phyloP scores from a whole-genome alignment of 2,329 filamentous ascomycete genomes.

The Fusarium beomiforme region DNA sequence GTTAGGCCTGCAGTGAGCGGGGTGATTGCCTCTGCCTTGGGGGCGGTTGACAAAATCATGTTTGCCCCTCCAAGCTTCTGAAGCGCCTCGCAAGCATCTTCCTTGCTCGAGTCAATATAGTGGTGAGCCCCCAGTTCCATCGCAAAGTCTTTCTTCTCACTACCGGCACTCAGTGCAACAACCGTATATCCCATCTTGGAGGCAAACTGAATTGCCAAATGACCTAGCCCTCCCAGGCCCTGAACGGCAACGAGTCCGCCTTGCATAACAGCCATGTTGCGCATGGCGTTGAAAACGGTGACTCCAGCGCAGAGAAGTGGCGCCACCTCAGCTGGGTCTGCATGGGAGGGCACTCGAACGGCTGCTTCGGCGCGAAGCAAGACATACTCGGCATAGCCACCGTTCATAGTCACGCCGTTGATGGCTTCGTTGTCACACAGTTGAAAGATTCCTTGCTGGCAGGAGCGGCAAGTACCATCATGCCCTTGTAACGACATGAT shows the following conservation, averaged over 20 bases:
- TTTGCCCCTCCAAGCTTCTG: constrained; percentile 68
- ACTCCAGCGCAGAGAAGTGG: constrained; percentile 73
- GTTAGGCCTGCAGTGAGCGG: constrained; percentile 64
- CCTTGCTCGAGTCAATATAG: constrained; percentile 61
- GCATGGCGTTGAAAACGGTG: constrained; percentile 70
- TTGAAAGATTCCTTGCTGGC: constrained; percentile 71
- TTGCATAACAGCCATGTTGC: constrained; percentile 61
- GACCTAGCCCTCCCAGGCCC: constrained; percentile 79
- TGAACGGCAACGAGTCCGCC: constrained; percentile 67
- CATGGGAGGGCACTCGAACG: constrained; percentile 62
- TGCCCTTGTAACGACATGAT: constrained; percentile 54
- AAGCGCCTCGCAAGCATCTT: constrained; percentile 60
- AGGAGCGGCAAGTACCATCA: constrained; percentile 68
- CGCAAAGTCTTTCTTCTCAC: constrained; percentile 75
- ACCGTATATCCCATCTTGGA: constrained; percentile 79
- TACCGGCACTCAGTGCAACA: constrained; percentile 72
- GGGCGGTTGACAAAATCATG: constrained; percentile 70
- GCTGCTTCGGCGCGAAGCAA: constrained; percentile 68
- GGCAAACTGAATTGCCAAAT: constrained; percentile 80
- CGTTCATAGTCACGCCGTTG: constrained; percentile 73
- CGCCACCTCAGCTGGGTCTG: constrained; percentile 62
- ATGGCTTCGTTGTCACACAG: constrained; percentile 70
- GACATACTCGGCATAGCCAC: constrained; percentile 74
- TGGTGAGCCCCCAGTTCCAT: constrained; percentile 53
- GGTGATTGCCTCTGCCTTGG: constrained; percentile 64